Conservation (phyloP, 1,284 basidiomycete genomes). For the Ganoderma meredithae region DNA sequence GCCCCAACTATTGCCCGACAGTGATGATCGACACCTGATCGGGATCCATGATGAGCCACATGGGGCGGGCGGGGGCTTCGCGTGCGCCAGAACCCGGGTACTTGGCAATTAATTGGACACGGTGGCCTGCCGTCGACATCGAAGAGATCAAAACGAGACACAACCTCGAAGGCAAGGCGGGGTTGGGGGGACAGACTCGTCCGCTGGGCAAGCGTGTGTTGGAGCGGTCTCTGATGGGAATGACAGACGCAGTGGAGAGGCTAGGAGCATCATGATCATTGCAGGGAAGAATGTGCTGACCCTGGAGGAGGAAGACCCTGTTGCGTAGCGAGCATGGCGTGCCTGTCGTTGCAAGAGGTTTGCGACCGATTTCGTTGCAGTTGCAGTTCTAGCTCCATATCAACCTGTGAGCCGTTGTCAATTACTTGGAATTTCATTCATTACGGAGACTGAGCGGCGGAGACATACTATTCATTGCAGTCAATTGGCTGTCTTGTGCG, state of each 20-base stretch:
- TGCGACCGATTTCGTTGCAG: not conserved
- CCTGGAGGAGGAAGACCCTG: not conserved
- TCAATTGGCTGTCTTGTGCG: not conserved
- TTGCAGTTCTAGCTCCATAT: not conserved
- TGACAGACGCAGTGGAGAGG: slow-evolving; percentile 25
- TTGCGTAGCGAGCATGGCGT: not conserved
- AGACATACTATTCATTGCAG: not conserved
- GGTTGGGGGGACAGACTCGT: not conserved
- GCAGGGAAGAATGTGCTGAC: not conserved
- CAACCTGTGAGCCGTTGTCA: not conserved
- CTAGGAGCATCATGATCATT: slow-evolving; percentile 25
- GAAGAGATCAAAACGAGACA: not conserved
- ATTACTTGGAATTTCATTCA: not conserved
- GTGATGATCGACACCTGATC: not conserved
- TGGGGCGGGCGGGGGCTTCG: not conserved
- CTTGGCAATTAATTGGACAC: not conserved
- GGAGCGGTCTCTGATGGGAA: slow-evolving; percentile 11
- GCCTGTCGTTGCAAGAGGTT: not conserved
- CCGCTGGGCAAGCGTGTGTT: not conserved
- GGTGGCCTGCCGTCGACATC: not conserved
- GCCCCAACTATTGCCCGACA: not conserved
- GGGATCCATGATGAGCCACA: not conserved
- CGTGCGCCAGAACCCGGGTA: not conserved
- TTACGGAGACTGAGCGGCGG: not conserved
- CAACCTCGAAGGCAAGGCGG: not conserved